Conservation (phyloP, 331 rosid species). For the Malus hybrid region DNA sequence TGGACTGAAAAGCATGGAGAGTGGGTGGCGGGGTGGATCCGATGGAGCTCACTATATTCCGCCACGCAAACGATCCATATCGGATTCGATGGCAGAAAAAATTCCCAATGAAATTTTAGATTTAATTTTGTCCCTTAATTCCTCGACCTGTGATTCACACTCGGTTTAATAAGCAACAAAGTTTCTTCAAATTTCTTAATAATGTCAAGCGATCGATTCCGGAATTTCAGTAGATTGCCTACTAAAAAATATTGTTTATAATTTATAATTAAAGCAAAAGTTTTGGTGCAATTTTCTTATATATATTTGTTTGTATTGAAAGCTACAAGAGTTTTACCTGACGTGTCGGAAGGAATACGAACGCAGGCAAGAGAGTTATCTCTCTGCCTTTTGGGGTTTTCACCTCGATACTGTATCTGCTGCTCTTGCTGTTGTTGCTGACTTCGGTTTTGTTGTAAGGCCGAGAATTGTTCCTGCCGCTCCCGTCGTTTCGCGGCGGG, state of each 20-base stretch:
- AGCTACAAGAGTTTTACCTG: slow-evolving; percentile 48
- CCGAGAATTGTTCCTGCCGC: slow-evolving; percentile 63
- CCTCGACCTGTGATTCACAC: no score
- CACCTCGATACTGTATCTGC: slow-evolving; percentile 31
- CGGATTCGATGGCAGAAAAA: background rate
- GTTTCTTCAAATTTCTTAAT: no score
- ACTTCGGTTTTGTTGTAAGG: slow-evolving; percentile 41
- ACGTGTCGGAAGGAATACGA: slow-evolving; percentile 59
- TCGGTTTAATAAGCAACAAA: no score
- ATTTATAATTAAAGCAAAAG: background rate
- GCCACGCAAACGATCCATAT: slow-evolving; percentile 23
- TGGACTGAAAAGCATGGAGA: slow-evolving; percentile 11
- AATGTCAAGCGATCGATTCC: no score
- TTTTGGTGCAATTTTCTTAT: background rate
- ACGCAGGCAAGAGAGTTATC: slow-evolving; percentile 45
- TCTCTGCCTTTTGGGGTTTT: slow-evolving; percentile 48
- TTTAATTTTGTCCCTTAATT: background rate
- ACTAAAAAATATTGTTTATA: background rate
- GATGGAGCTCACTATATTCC: background rate
- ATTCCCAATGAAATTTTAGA: background rate
- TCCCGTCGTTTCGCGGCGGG: slow-evolving; percentile 95
- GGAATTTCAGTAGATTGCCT: no score
- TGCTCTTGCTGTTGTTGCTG: slow-evolving; percentile 17
- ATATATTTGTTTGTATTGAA: slow-evolving; percentile 9
- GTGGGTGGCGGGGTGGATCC: slow-evolving; percentile 9